Evolutionary conservation across 345 rosid species (phyloP), one percentile per base, ranked within the genome.

Genomic region (Eucalyptus sp.): DNA sequence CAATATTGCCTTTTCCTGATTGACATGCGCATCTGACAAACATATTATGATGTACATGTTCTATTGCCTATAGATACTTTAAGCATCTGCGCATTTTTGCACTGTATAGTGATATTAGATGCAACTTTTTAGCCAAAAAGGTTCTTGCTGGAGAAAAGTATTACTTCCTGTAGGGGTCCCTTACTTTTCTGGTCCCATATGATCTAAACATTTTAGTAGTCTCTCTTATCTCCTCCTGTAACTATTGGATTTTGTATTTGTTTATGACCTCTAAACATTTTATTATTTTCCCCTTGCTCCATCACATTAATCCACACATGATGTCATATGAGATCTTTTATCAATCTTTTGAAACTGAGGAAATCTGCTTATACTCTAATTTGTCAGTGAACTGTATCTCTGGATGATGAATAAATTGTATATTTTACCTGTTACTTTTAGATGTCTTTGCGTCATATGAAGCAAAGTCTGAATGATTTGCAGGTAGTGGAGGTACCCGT

Each of bases 401-500:
- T 76, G 48, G 48, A 76, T 76, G 29, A 37, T 76, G 84, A 37
- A 41, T 76, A 20, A 76, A 76, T 76, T 41, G 84, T 41, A 20
- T 41, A 13, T 11, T 41, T 76, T 37, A 6, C 44, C 84, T 37
- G 76, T 41, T 76, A 20, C 46, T 76, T 76, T 86, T 11, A 31
- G n/a, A 20, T 51, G 49, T 51, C 44, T 51, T 49, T 64, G 22
- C 46, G 49, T 87, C 18, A 9, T 50, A 31, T 87, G 24, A 64
- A 87, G 68, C 87, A 88, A 49, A 68, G 71, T 62, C 76, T 56
- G 87, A 76, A 46, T 88, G 86, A 60, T 88, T 88, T 91, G 89
- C 88, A 95, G 94, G 91, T 88, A 31, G 64, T 79, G 88, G 86
- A 46, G 51, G 54, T 58, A 86, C 89, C 31, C 46, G 80, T 88